Percentiles rank a stretch among this genome's conserved stretches.
Evolutionary conservation across 129 eudicot species (phyloP).

Genomic region (Saposhnikovia divaricata): DNA sequence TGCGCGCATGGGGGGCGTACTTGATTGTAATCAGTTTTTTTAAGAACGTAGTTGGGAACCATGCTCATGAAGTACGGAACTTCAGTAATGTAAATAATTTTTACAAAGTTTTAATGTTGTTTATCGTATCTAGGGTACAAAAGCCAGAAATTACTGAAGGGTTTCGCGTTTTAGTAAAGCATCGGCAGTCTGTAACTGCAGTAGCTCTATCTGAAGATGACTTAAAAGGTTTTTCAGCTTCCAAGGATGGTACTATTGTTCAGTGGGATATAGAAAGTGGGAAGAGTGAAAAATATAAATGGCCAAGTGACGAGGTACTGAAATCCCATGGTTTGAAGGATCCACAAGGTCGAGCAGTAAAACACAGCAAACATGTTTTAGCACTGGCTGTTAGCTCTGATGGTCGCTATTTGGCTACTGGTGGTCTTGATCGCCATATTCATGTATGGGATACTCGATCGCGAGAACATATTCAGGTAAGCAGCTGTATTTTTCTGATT

Average conservation of each 20-base stretch:
- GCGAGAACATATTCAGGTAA: constrained; percentile 74
- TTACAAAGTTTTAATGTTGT: neutral
- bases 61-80: neutral
- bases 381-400: constrained; percentile 89
- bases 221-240: constrained; percentile 72
- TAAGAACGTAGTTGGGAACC: neutral
- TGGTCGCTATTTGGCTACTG: constrained; percentile 88
- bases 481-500: neutral
- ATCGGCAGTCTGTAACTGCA: constrained; percentile 84
- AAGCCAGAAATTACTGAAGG: constrained; percentile 46
- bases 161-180: constrained; percentile 59
- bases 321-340: constrained; percentile 76
- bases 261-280: constrained; percentile 85
- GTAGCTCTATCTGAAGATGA: constrained; percentile 84
- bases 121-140: constrained; percentile 43
- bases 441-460: constrained; percentile 95
- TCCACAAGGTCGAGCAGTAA: constrained; percentile 70
- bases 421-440: constrained; percentile 92
- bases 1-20: neutral
- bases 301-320: constrained; percentile 76
- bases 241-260: constrained; percentile 76
- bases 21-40: neutral
- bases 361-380: constrained; percentile 73
- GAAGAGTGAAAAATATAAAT: constrained; percentile 48
- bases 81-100: neutral